Percentiles rank a stretch among this genome's conserved stretches.
Conservation (phyloP, 129 eudicot genomes). For the Ambrosia artemisiifolia region DNA sequence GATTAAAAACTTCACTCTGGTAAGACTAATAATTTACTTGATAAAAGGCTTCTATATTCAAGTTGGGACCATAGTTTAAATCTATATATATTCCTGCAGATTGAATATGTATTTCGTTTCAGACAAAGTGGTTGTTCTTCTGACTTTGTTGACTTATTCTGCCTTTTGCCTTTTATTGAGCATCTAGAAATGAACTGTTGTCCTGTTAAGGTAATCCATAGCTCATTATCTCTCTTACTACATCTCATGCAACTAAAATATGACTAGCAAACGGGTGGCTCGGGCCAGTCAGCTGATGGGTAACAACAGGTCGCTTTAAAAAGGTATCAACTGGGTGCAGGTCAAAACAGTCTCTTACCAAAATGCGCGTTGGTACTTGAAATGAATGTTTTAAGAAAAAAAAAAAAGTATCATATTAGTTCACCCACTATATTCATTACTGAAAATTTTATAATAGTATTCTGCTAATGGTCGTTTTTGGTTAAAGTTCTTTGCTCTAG, state of each 20-base stretch:
- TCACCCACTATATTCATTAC: no score
- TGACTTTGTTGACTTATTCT: background rate
- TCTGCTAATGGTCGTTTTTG: background rate
- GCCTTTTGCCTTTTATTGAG: constrained; percentile 2
- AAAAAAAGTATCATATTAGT: no score
- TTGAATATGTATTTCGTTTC: background rate
- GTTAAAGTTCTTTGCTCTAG: background rate
- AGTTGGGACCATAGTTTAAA: background rate
- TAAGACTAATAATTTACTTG: background rate
- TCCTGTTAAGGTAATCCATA: background rate
- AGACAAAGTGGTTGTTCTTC: no score
- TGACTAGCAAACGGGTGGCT: background rate
- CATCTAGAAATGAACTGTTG: background rate
- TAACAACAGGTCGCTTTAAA: background rate
- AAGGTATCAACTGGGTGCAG: background rate
- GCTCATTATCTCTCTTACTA: no score
- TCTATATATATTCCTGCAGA: background rate
- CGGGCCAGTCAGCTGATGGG: background rate
- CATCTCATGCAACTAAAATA: background rate
- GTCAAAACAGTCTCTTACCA: no score
- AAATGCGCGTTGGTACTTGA: no score
- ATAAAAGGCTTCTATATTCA: background rate
- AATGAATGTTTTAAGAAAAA: no score
- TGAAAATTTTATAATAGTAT: no score
- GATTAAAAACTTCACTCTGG: constrained; percentile 2